Percentiles rank a stretch among this genome's conserved stretches.
phyloP scores from a whole-genome alignment of 768 basidiomycete species.

The Naematelia encephala region DNA sequence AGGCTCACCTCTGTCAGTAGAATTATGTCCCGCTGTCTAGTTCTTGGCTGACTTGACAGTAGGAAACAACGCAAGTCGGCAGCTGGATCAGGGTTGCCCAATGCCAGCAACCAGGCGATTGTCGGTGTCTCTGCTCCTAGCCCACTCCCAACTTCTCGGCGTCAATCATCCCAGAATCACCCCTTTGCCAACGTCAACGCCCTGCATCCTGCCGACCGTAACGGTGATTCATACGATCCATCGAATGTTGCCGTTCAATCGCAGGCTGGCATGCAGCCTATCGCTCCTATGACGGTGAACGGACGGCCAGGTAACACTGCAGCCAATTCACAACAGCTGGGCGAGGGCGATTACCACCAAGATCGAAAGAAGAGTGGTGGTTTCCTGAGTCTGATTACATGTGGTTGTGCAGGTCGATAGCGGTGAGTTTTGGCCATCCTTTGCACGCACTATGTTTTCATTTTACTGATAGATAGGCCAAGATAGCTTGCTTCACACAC shows the following conservation, averaged over 20 bases:
- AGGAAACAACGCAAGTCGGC: slow-evolving; percentile 46
- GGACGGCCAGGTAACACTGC: slow-evolving; percentile 34
- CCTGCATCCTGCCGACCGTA: slow-evolving; percentile 21
- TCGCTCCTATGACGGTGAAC: slow-evolving; percentile 45
- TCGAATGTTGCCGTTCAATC: slow-evolving; percentile 42
- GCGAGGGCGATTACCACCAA: slow-evolving; percentile 39
- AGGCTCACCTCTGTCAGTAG: slow-evolving; percentile 39
- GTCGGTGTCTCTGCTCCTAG: slow-evolving; percentile 47
- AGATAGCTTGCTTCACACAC: not conserved
- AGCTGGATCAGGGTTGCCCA: slow-evolving; percentile 33
- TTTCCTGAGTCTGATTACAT: slow-evolving; percentile 43
- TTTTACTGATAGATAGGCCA: too few species aligned
- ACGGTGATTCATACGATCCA: slow-evolving; percentile 35
- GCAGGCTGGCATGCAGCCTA: slow-evolving; percentile 41
- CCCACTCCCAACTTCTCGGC: slow-evolving; percentile 39
- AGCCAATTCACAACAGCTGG: slow-evolving; percentile 36
- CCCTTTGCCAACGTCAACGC: slow-evolving; percentile 41
- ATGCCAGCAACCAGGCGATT: slow-evolving; percentile 49
- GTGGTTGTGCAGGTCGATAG: slow-evolving; percentile 23
- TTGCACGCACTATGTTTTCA: too few species aligned
- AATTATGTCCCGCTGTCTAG: not conserved
- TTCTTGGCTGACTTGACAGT: slow-evolving; percentile 5
- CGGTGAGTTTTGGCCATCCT: not conserved
- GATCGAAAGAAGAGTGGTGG: slow-evolving; percentile 41
- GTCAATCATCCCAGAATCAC: slow-evolving; percentile 45